Conservation (phyloP, 352 stramenopile genomes). For the Pythium dissotocum region DNA sequence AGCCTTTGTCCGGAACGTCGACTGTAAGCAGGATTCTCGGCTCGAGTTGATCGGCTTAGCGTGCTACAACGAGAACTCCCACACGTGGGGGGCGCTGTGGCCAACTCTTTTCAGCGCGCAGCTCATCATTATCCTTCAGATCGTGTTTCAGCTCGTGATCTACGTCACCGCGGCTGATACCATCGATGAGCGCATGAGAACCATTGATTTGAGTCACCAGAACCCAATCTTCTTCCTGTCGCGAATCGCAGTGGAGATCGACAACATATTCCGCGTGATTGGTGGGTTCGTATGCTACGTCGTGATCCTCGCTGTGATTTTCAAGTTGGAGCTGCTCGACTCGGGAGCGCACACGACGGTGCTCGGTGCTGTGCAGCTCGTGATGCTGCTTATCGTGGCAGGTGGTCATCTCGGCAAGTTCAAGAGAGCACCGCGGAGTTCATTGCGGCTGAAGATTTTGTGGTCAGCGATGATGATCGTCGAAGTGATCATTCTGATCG, state of each 20-base stretch:
- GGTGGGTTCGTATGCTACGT: conserved; percentile 72
- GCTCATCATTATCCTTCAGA: conserved; percentile 80
- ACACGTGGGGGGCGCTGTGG: conserved; percentile 75
- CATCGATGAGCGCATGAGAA: conserved; percentile 65
- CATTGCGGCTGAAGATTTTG: conserved; percentile 64
- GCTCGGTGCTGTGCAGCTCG: conserved; percentile 59
- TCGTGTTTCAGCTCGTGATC: conserved; percentile 86
- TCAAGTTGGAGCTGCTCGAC: conserved; percentile 61
- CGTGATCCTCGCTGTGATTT: conserved; percentile 63
- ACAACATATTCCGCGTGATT: conserved; percentile 73
- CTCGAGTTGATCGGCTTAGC: conserved; percentile 69
- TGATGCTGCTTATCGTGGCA: conserved; percentile 63
- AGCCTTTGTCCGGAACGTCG: conserved; percentile 76
- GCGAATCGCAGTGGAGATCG: conserved; percentile 64
- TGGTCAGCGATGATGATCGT: conserved; percentile 80
- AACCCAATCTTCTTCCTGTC: conserved; percentile 80
- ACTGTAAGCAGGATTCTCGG: conserved; percentile 45
- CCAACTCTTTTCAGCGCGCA: conserved; percentile 82
- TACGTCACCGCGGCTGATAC: conserved; percentile 75
- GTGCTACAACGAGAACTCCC: conserved; percentile 59
- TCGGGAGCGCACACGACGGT: conserved; percentile 64
- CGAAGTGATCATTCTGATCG: conserved; percentile 65
- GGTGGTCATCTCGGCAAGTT: conserved; percentile 76
- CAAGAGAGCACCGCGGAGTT: conserved; percentile 60
- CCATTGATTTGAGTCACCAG: conserved; percentile 58